Base-by-base conservation (phyloP, 2,329 filamentous ascomycete species). In the Pyricularia sp. region DNA sequence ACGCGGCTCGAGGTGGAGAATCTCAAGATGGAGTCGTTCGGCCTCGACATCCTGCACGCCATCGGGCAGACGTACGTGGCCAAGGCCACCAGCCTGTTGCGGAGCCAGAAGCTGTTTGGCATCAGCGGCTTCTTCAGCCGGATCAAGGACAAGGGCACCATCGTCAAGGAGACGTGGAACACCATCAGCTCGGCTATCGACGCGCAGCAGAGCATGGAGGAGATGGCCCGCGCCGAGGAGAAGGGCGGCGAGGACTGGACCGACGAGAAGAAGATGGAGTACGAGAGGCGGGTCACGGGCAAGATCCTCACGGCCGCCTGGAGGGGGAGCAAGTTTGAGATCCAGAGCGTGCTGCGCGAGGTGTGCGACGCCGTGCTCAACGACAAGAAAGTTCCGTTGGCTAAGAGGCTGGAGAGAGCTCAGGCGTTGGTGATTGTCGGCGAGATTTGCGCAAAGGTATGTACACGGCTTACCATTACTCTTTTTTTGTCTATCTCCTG, bases 11-110 rank as follows among this genome's bases (percentile, higher is more conserved):
- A 99, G 81, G 92, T 97, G 30, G 95, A 99, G 82, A 97, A 98
- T 77, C 84, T 99, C 74, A 99, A 98, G 85, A 99, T 99, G 93
- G 95, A 99, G 81, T 96, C 92, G 0, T 99, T 99, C 74, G 95
- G 95, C 67, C 85, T 99, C 61, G 95, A 99, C 72, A 98, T 98
- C 73, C 84, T 97, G 66, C 94, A 98, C 79, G 94, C 95, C 64
- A 96, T 99, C 75, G 95, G 95, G 20, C 86, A 91, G 73, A 97
- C 93, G 4, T 99, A 99, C 79, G 81, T 95, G 31, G 88, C 89
- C 78, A 98, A 98, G 81, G 92, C 91, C 3, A 92, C 91, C 0
- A 90, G 90, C 1, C 90, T 97, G 76, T 85, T 99, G 72, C 97
- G 97, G 78, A 94, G 91, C 66, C 95, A 99, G 78, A 98, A 98